Conservation (phyloP, 2,329 filamentous ascomycete species). For the Tolypocladium guangdongense region DNA sequence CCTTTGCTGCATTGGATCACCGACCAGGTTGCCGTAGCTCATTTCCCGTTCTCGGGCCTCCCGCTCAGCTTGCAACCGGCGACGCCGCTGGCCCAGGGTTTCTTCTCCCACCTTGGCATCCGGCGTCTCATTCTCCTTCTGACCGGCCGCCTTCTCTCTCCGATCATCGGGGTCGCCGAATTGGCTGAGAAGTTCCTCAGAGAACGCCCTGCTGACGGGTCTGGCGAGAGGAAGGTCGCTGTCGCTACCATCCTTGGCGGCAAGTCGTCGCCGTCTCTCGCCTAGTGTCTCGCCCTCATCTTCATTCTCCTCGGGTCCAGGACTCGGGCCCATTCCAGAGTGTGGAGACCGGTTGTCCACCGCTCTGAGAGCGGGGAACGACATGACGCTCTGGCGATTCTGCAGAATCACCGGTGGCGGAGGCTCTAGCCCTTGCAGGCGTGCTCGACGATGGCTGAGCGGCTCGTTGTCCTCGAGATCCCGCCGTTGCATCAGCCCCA, state of each 20-base stretch:
- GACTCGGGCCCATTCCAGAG: conserved; percentile 4
- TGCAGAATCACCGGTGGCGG: conserved; percentile 23
- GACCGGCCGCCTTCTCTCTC: conserved; percentile 17
- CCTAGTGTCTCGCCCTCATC: conserved; percentile 55
- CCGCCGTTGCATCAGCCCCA: conserved; percentile 69
- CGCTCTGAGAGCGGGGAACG: conserved; percentile 18
- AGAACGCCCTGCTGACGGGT: conserved; percentile 56
- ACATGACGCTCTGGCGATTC: conserved; percentile 34
- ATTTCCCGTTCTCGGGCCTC: conserved; percentile 52
- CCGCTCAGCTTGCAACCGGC: conserved; percentile 58
- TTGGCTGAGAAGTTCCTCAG: conserved; percentile 56
- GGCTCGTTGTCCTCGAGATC: conserved; percentile 91
- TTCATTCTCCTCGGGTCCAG: conserved; percentile 43
- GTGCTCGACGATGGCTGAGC: conserved; percentile 62
- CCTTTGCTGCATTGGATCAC: conserved; percentile 6
- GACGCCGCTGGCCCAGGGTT: conserved; percentile 67
- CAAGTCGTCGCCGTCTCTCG: conserved; percentile 54
- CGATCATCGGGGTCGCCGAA: conserved; percentile 41
- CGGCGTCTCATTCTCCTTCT: conserved; percentile 32
- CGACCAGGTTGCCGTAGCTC: conserved; percentile 20
- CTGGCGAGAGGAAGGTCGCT: conserved; percentile 39
- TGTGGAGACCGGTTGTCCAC: neutral
- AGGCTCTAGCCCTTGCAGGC: conserved; percentile 55
- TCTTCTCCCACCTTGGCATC: conserved; percentile 46
- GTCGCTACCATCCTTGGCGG: conserved; percentile 36